Evolutionary conservation across 345 rosid genomes (phyloP).

Genomic region (Gossypium sturtianum): DNA sequence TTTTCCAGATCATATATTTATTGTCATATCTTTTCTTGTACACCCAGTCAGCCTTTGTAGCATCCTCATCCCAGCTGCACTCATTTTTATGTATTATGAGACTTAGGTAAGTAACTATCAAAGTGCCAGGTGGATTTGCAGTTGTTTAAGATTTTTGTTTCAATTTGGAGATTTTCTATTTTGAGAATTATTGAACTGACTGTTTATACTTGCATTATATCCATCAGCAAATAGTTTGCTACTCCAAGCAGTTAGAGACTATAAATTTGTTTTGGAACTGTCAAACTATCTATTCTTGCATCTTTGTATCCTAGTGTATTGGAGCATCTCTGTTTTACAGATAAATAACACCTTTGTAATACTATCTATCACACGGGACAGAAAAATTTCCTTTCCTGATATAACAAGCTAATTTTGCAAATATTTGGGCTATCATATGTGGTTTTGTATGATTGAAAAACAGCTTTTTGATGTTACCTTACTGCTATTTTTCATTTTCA

Average conservation of each 20-base stretch:
- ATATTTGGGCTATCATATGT: background rate
- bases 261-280: background rate
- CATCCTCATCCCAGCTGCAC: background rate
- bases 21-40: background rate
- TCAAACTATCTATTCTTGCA: background rate
- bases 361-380: background rate
- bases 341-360: background rate
- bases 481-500: constrained; percentile 32
- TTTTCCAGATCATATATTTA: background rate
- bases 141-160: background rate
- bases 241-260: background rate
- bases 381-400: background rate
- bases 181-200: background rate
- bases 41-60: background rate
- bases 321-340: background rate
- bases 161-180: background rate
- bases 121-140: background rate
- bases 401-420: background rate
- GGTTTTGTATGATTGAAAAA: background rate
- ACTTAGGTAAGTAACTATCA: background rate
- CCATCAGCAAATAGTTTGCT: background rate
- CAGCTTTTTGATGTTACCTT: constrained; percentile 5
- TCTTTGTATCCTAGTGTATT: background rate
- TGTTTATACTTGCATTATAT: background rate
- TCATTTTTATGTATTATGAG: background rate